phyloP scores from a whole-genome alignment of 139 green algal species.

The Haematococcus sp. region DNA sequence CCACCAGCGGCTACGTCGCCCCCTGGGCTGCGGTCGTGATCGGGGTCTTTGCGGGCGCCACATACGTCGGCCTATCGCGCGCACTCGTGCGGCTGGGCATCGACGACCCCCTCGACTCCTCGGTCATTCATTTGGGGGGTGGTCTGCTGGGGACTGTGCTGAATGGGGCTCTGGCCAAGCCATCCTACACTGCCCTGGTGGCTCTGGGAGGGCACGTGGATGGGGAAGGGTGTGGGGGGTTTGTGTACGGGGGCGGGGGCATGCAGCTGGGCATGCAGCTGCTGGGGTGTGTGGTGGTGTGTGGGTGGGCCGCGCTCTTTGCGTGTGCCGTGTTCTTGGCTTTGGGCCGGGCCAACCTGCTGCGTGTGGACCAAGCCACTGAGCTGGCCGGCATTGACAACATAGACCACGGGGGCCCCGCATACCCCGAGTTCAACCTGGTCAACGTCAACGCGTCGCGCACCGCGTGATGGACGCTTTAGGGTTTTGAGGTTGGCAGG shows the following conservation, averaged over 20 bases:
- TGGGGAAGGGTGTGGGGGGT: slow-evolving; percentile 29
- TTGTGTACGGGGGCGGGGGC: slow-evolving; percentile 40
- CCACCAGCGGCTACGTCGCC: slow-evolving; percentile 41
- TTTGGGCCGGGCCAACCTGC: slow-evolving; percentile 1
- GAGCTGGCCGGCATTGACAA: slow-evolving; percentile 57
- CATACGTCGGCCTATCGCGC: slow-evolving; percentile 29
- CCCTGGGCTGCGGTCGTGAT: slow-evolving; percentile 43
- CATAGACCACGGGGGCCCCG: slow-evolving; percentile 52
- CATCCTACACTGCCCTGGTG: slow-evolving; percentile 32
- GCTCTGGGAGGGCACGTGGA: not conserved
- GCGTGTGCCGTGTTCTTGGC: slow-evolving; percentile 22
- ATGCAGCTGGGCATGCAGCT: slow-evolving; percentile 44
- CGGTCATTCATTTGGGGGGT: slow-evolving; percentile 34
- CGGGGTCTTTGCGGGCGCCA: slow-evolving; percentile 23
- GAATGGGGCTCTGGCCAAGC: slow-evolving; percentile 37
- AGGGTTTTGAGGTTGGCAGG: too few relatives aligned
- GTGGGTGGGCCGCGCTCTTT: slow-evolving; percentile 14
- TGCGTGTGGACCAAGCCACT: slow-evolving; percentile 16
- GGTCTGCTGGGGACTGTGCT: slow-evolving; percentile 35
- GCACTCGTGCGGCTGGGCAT: slow-evolving; percentile 37
- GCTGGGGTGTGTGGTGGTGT: slow-evolving; percentile 18
- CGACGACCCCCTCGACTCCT: slow-evolving; percentile 48
- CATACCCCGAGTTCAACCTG: slow-evolving; percentile 40
- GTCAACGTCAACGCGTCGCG: too few relatives aligned
- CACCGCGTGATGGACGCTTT: too few relatives aligned